Evolutionary conservation across 1,139 yeast species (phyloP).

Genomic region (Dujonia santamariae): DNA sequence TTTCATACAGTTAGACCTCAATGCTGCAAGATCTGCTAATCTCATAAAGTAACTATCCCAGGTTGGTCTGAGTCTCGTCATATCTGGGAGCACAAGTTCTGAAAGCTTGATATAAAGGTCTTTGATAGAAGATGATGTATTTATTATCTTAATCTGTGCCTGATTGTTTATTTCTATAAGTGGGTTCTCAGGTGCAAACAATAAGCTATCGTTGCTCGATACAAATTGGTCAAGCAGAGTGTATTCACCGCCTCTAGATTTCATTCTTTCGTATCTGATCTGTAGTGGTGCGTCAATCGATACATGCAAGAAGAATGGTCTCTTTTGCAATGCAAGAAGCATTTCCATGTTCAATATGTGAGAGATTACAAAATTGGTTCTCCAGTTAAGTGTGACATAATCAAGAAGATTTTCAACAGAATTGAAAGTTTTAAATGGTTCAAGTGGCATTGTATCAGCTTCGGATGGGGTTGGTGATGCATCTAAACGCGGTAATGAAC

Average conservation of each 20-base stretch:
- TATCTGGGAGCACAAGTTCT: conserved; percentile 52
- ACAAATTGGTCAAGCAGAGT: conserved; percentile 41
- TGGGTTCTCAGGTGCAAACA: conserved; percentile 34
- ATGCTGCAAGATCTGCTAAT: conserved; percentile 88
- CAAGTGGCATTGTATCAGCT: conserved; percentile 9
- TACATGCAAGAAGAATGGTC: conserved; percentile 86
- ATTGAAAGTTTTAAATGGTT: conserved; percentile 21
- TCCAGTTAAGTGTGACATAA: conserved; percentile 71
- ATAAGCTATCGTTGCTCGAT: conserved; percentile 39
- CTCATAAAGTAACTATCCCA: conserved; percentile 98
- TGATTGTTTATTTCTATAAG: conserved; percentile 51
- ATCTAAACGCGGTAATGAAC: conserved; percentile 1
- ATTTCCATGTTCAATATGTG: conserved; percentile 44
- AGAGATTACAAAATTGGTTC: conserved; percentile 56
- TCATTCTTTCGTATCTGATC: conserved; percentile 48
- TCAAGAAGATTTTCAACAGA: conserved; percentile 49
- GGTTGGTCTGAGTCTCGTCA: conserved; percentile 74
- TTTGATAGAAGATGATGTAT: conserved; percentile 48
- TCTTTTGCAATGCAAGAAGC: conserved; percentile 52
- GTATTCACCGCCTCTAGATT: conserved; percentile 13
- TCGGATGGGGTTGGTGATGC: neutral
- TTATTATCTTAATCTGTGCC: conserved; percentile 61
- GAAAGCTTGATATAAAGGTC: conserved; percentile 51
- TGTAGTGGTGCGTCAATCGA: conserved; percentile 73
- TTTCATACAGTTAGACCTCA: conserved; percentile 94